Evolutionary conservation across 768 basidiomycete genomes (phyloP).

Genomic region (Calocera cornea): DNA sequence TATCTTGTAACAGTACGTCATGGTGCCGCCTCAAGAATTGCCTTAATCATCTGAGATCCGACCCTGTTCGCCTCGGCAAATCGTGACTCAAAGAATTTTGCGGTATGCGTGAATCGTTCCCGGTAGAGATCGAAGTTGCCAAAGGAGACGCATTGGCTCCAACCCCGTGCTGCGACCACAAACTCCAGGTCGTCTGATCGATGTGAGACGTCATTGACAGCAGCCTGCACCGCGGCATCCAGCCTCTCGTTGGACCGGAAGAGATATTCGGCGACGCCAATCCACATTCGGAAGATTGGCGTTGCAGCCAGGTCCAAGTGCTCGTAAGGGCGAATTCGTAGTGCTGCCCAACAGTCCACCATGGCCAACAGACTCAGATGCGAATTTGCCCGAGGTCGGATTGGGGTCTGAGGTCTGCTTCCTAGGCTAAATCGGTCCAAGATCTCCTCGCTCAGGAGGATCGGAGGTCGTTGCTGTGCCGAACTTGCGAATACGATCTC

Average conservation of each 20-base stretch:
- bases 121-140: slow-evolving; percentile 83
- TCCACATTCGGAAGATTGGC: slow-evolving; percentile 90
- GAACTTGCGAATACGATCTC: slow-evolving; percentile 56
- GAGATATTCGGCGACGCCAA: slow-evolving; percentile 91
- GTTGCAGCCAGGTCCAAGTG: slow-evolving; percentile 91
- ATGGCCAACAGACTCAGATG: slow-evolving; percentile 91
- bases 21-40: slow-evolving; percentile 34
- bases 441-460: slow-evolving; percentile 70
- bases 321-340: slow-evolving; percentile 74
- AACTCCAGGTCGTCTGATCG: slow-evolving; percentile 88
- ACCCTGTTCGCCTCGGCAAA: slow-evolving; percentile 77
- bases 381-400: slow-evolving; percentile 49
- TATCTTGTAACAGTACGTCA: background rate
- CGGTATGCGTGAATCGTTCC: slow-evolving; percentile 64
- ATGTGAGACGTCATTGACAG: slow-evolving; percentile 61
- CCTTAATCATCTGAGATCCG: slow-evolving; percentile 81
- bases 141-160: slow-evolving; percentile 91
- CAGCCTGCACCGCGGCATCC: slow-evolving; percentile 57
- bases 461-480: slow-evolving; percentile 35
- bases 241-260: slow-evolving; percentile 58
- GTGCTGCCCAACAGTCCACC: slow-evolving; percentile 94
- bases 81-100: slow-evolving; percentile 67
- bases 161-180: slow-evolving; percentile 80
- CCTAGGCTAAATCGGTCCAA: slow-evolving; percentile 85
- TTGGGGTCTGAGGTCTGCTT: slow-evolving; percentile 21